Conservation (phyloP, 306 rosid species). For the Prunus armeniaca region DNA sequence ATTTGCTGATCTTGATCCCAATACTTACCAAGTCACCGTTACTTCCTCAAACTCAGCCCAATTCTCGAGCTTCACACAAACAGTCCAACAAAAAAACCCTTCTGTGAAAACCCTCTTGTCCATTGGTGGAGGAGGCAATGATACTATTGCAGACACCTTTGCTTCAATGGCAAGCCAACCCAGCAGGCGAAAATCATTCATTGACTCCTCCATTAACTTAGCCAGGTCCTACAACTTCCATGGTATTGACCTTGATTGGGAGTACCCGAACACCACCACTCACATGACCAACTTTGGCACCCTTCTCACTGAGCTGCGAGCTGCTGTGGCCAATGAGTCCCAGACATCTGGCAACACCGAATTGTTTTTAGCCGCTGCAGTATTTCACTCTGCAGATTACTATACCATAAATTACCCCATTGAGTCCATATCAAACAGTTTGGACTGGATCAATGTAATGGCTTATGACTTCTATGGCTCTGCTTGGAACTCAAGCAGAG, state of each 20-base stretch:
- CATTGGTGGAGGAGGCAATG: constrained; percentile 45
- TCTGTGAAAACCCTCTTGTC: constrained; percentile 40
- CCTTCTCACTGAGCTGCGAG: constrained; percentile 33
- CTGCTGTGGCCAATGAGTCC: constrained; percentile 31
- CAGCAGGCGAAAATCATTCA: constrained; percentile 32
- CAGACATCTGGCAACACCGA: background rate
- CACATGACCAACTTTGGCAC: constrained; percentile 35
- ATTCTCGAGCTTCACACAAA: constrained; percentile 37
- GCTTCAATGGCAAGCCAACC: constrained; percentile 42
- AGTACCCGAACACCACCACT: constrained; percentile 14
- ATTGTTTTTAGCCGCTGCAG: constrained; percentile 32
- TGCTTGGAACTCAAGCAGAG: background rate
- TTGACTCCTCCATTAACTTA: constrained; percentile 30
- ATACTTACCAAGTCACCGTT: constrained; percentile 31
- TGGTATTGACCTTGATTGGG: constrained; percentile 53
- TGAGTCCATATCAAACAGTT: constrained; percentile 8
- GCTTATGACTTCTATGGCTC: constrained; percentile 41
- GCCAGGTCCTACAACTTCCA: constrained; percentile 31
- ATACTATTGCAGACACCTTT: background rate
- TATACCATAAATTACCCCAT: constrained; percentile 11
- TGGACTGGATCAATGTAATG: constrained; percentile 46
- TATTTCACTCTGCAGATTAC: constrained; percentile 19
- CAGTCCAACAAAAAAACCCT: constrained; percentile 40
- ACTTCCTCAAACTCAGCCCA: constrained; percentile 16
- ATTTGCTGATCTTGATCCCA: constrained; percentile 32